phyloP scores from a whole-genome alignment of 495 filamentous ascomycete genomes.

The Penicillium waksmanii region DNA sequence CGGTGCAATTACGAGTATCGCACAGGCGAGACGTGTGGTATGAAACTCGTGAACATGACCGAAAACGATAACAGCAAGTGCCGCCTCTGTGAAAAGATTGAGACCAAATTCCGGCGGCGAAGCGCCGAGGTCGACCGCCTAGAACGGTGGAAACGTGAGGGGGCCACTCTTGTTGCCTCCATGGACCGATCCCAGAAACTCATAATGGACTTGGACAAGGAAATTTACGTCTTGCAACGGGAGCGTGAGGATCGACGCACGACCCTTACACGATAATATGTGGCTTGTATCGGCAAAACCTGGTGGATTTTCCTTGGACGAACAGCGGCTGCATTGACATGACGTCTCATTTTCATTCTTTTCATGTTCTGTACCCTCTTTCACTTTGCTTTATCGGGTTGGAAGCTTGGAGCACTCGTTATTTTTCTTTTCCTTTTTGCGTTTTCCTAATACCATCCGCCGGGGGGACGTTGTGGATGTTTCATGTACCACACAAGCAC shows the following conservation, averaged over 20 bases:
- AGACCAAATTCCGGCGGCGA: conserved; percentile 80
- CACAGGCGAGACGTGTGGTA: conserved; percentile 96
- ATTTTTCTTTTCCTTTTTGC: conserved; percentile 24
- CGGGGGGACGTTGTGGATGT: conserved; percentile 27
- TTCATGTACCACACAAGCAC: conserved; percentile 36
- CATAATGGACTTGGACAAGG: conserved; percentile 62
- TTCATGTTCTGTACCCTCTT: conserved; percentile 25
- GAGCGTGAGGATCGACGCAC: conserved; percentile 44
- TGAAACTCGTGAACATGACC: conserved; percentile 82
- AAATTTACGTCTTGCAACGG: conserved; percentile 59
- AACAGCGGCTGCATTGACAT: conserved; percentile 23
- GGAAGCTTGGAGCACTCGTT: background rate
- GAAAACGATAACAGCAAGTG: conserved; percentile 64
- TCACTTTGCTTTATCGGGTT: conserved; percentile 15
- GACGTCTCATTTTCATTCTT: conserved; percentile 23
- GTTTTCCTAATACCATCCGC: conserved; percentile 20
- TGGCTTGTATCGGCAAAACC: conserved; percentile 13
- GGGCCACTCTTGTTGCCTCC: conserved; percentile 70
- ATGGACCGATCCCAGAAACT: conserved; percentile 75
- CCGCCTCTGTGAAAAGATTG: conserved; percentile 87
- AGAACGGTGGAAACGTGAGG: conserved; percentile 77
- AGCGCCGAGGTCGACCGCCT: conserved; percentile 77
- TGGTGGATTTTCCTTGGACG: conserved; percentile 20
- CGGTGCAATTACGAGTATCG: conserved; percentile 97
- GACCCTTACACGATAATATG: conserved; percentile 33